phyloP scores from a whole-genome alignment of 176 grass and related monocot species.

The Triticum monococcum region DNA sequence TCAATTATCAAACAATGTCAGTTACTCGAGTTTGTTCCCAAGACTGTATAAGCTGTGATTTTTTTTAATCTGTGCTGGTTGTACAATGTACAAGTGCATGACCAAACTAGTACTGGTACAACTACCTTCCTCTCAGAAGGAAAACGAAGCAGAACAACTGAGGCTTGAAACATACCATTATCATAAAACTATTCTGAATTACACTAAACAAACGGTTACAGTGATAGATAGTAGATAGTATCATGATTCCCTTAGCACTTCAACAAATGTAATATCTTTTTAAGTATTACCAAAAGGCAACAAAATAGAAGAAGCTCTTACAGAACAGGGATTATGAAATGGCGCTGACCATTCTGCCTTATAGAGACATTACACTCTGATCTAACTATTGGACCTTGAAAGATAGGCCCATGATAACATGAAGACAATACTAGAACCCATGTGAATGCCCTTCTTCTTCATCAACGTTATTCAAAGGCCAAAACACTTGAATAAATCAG shows the following conservation, averaged over 20 bases:
- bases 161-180: conserved; percentile 12
- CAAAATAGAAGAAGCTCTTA: conserved; percentile 30
- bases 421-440: conserved; percentile 18
- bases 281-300: conserved; percentile 32
- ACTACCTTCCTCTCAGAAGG: conserved; percentile 4
- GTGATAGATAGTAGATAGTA: conserved; percentile 13
- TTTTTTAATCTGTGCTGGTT: conserved; percentile 13
- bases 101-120: conserved; percentile 13
- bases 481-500: conserved; percentile 21
- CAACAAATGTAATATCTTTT: conserved; percentile 27
- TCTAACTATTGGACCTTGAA: conserved; percentile 27
- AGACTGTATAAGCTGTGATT: neutral
- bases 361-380: conserved; percentile 29
- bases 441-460: conserved; percentile 11
- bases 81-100: neutral
- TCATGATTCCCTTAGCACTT: conserved; percentile 16
- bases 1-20: conserved; percentile 27
- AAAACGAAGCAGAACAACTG: conserved; percentile 7
- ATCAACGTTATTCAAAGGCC: conserved; percentile 15
- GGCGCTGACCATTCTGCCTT: conserved; percentile 27
- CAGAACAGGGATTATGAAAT: conserved; percentile 11
- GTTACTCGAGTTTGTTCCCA: conserved; percentile 27
- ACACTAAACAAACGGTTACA: conserved; percentile 15
- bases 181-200: conserved; percentile 14
- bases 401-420: conserved; percentile 21